Evolutionary conservation across 1,284 basidiomycete species (phyloP), one percentile per base, ranked within the genome.

Genomic region (Puccinia triticina): DNA sequence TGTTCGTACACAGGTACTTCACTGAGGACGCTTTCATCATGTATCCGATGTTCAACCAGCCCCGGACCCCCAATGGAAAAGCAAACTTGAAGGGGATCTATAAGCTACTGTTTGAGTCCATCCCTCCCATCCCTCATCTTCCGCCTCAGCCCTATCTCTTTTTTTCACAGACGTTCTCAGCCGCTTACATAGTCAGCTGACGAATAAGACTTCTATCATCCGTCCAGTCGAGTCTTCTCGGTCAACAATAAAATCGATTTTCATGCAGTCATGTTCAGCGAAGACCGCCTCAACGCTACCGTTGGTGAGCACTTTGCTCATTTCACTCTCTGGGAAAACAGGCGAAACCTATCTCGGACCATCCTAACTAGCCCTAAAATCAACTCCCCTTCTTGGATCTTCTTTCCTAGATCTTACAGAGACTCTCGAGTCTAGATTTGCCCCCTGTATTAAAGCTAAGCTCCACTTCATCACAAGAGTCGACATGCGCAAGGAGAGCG

Each of bases 231-330:
- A 32, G 43, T 75, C 3, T 64, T 82, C 29, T 40, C 72, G 11
- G 53, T 75, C 43, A 74, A 82, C 32, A 75, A 82, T 61, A 46
- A 64, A 64, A 74, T 82, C 43, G 57, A 40, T 3, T 82, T 82
- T 43, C 53, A 73, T 82, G 69, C 79, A 11, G 26, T 82, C 29
- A 82, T 75, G 79, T 74, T 82, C 23, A 75, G 72, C 46, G 71
- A 82, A 66, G 48, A 82, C 43, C 40, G 64, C 12, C 71, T 72
- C 57, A 46, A 67, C 5, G 72, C 59, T 11, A 59, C 71, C 8
- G 46, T 82, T 37, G 79, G 79, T 82, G 37, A 48, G 66, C n/a
- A 37, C 11, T 40, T 7, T 10, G 32, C 69, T 26, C 29, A 2
- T 43, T 21, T 66, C 21, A 14, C n/a, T 43, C 21, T 11, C 16